Conservation (phyloP, 2,329 filamentous ascomycete genomes). For the Didymella keratinophila region DNA sequence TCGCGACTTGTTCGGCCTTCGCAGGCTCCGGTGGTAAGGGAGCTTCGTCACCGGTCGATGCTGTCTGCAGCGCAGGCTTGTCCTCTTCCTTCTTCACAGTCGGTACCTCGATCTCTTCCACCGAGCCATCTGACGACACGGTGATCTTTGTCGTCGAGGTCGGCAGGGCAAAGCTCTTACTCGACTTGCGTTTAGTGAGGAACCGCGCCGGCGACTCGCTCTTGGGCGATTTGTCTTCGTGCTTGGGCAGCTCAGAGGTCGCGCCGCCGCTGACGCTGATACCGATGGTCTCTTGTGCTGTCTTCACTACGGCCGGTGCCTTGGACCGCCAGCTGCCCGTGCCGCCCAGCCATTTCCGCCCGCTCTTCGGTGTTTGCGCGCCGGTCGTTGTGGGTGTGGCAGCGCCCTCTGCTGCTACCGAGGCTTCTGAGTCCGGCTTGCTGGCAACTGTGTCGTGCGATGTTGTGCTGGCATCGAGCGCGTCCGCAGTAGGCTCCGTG, state of each 20-base stretch:
- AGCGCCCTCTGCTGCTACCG: conserved; percentile 23
- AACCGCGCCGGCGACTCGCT: conserved; percentile 47
- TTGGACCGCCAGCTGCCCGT: conserved; percentile 56
- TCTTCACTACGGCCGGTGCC: conserved; percentile 56
- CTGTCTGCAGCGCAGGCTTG: conserved; percentile 18
- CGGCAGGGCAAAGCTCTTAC: conserved; percentile 55
- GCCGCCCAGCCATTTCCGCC: conserved; percentile 55
- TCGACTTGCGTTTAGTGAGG: conserved; percentile 54
- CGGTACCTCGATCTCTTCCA: conserved; percentile 39
- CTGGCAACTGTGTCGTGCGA: conserved; percentile 27
- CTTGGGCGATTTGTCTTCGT: conserved; percentile 38
- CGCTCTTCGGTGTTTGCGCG: conserved; percentile 30
- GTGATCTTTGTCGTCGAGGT: conserved; percentile 58
- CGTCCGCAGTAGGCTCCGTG: background rate
- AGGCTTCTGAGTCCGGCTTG: conserved; percentile 25
- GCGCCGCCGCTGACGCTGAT: conserved; percentile 53
- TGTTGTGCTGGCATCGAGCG: conserved; percentile 22
- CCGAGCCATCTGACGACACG: conserved; percentile 50
- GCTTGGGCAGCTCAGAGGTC: conserved; percentile 50
- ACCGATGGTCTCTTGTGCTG: conserved; percentile 57
- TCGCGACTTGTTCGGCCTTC: conserved; percentile 24
- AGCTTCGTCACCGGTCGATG: conserved; percentile 42
- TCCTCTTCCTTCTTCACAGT: conserved; percentile 30
- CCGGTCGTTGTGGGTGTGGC: conserved; percentile 25
- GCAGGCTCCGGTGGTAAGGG: conserved; percentile 55